phyloP scores from a whole-genome alignment of 73 alveolate genomes.

The Tetrahymena elliotti region DNA sequence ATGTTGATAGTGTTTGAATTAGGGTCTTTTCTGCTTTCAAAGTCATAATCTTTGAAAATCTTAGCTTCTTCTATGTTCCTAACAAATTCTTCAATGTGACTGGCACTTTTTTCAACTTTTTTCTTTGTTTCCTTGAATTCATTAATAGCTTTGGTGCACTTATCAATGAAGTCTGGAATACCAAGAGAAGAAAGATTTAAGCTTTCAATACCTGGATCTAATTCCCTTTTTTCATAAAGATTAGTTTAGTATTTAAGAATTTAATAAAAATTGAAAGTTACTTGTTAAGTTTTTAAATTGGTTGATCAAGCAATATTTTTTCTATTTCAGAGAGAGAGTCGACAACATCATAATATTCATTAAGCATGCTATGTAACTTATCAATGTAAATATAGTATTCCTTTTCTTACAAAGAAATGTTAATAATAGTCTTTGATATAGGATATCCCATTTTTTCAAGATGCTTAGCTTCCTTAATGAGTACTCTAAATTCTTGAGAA shows the following conservation, averaged over 20 bases:
- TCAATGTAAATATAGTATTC: constrained; percentile 76
- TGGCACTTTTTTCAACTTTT: constrained; percentile 26
- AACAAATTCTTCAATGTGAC: constrained; percentile 31
- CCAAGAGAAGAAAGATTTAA: constrained; percentile 94
- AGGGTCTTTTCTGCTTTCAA: constrained; percentile 36
- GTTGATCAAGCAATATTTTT: constrained; percentile 68
- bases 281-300: constrained; percentile 53
- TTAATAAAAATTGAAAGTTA: background rate
- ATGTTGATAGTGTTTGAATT: background rate
- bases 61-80: constrained; percentile 6
- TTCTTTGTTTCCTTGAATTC: constrained; percentile 80
- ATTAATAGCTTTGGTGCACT: constrained; percentile 84
- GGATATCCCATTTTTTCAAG: constrained; percentile 75
- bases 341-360: constrained; percentile 85
- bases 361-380: constrained; percentile 74
- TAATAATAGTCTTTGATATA: constrained; percentile 82
- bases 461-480: constrained; percentile 89
- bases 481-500: constrained; percentile 81
- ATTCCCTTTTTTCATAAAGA: background rate
- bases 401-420: constrained; percentile 89
- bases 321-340: constrained; percentile 81
- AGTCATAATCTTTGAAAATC: constrained; percentile 16
- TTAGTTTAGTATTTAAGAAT: background rate
- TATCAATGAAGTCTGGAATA: constrained; percentile 86
- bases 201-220: constrained; percentile 84